phyloP scores from a whole-genome alignment of 371 early-diverging fungal species.

The Rhizopus stolonifer region DNA sequence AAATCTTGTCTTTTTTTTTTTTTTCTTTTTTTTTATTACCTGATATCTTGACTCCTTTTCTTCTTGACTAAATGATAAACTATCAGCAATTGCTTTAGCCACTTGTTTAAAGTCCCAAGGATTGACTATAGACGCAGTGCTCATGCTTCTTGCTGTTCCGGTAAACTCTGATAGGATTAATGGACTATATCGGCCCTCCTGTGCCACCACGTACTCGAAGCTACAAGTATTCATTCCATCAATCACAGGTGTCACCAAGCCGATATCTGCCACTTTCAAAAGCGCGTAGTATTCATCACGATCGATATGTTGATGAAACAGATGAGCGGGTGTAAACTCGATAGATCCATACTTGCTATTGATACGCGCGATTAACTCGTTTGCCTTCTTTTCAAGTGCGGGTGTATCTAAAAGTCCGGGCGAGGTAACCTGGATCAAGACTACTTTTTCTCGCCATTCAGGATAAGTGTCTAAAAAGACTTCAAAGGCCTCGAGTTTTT shows the following conservation, averaged over 20 bases:
- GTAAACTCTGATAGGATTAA: conserved; percentile 96
- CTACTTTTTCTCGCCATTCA: conserved; percentile 87
- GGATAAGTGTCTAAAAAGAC: conserved; percentile 87
- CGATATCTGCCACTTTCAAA: conserved; percentile 93
- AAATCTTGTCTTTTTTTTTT: no score
- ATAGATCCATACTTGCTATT: conserved; percentile 93
- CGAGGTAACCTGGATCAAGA: conserved; percentile 83
- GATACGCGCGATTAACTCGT: conserved; percentile 88
- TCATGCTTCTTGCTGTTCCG: conserved; percentile 90
- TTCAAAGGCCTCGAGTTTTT: conserved; percentile 95
- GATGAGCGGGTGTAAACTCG: conserved; percentile 90
- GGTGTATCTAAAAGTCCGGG: conserved; percentile 54
- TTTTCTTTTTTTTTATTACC: conserved; percentile 73
- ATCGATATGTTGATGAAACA: conserved; percentile 93
- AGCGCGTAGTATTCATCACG: conserved; percentile 95
- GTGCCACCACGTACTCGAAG: conserved; percentile 97
- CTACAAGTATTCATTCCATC: conserved; percentile 99
- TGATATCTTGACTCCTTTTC: conserved; percentile 78
- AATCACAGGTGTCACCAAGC: conserved; percentile 93
- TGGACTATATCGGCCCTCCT: conserved; percentile 87
- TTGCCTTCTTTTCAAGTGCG: conserved; percentile 80
- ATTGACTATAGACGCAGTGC: conserved; percentile 89
- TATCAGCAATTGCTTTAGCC: conserved; percentile 88
- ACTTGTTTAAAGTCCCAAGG: conserved; percentile 96
- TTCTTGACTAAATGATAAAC: conserved; percentile 77